phyloP scores from a whole-genome alignment of 176 grass and related monocot genomes.

The Chrysopogon serrulatus region DNA sequence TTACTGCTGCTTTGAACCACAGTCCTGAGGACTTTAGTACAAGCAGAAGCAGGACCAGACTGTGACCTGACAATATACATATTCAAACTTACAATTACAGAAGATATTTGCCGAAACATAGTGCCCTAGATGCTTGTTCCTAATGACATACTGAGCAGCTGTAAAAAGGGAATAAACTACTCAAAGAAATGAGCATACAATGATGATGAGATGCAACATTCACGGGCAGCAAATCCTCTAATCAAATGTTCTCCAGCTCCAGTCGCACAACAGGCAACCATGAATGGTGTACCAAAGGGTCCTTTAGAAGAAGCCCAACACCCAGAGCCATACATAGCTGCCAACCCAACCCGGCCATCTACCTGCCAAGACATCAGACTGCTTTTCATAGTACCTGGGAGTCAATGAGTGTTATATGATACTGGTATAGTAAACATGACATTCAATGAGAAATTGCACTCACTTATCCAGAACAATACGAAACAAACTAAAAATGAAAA shows the following conservation, averaged over 20 bases:
- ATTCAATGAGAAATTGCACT: neutral
- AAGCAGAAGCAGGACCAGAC: constrained; percentile 65
- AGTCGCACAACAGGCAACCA: constrained; percentile 75
- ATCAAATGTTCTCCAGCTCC: constrained; percentile 90
- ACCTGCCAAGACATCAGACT: constrained; percentile 42
- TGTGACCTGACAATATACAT: constrained; percentile 48
- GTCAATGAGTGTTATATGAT: neutral
- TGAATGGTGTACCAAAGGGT: constrained; percentile 55
- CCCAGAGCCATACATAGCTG: constrained; percentile 92
- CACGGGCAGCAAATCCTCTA: constrained; percentile 82
- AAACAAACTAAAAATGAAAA: neutral
- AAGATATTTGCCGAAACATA: neutral
- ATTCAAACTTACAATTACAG: neutral
- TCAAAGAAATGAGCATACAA: constrained; percentile 42
- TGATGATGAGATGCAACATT: constrained; percentile 80
- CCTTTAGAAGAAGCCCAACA: constrained; percentile 88
- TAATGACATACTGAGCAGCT: neutral
- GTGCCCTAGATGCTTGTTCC: neutral
- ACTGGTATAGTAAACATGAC: neutral
- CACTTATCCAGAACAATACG: neutral
- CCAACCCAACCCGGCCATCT: constrained; percentile 84
- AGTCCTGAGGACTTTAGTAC: constrained; percentile 57
- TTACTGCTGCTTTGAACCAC: constrained; percentile 51
- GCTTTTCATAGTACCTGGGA: neutral
- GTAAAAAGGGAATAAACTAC: neutral